A percentile compares a stretch with the other conserved stretches of the same genome.
phyloP scores from a whole-genome alignment of 75 land plant species.

The Gnetum montanum region DNA sequence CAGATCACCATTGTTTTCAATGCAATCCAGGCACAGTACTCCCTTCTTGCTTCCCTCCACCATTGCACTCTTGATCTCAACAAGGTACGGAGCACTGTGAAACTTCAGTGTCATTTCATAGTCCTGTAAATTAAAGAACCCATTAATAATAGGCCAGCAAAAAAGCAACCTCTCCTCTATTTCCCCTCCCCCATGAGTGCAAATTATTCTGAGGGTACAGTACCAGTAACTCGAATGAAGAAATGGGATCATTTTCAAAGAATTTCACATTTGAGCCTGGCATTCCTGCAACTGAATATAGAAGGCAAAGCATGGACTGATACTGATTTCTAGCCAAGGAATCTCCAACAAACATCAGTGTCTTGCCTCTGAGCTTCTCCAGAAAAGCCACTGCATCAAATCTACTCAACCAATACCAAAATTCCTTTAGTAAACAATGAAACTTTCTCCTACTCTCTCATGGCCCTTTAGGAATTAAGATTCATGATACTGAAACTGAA shows the following conservation, averaged over 20 bases:
- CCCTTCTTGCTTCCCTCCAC: slow-evolving; percentile 13
- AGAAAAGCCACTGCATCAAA: slow-evolving; percentile 54
- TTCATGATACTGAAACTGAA: too few relatives aligned
- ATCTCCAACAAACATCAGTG: slow-evolving; percentile 77
- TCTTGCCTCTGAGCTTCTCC: slow-evolving; percentile 46
- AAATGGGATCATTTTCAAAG: slow-evolving; percentile 14
- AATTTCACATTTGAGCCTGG: too few relatives aligned
- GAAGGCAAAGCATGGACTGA: slow-evolving; percentile 59
- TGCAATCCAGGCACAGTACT: slow-evolving; percentile 41
- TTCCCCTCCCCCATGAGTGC: background rate
- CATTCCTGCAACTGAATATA: slow-evolving; percentile 21
- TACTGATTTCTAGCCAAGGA: slow-evolving; percentile 71
- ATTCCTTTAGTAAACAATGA: too few relatives aligned
- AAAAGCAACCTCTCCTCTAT: background rate
- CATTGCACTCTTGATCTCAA: slow-evolving; percentile 21
- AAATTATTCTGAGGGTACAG: background rate
- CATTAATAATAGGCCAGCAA: background rate
- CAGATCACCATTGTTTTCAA: slow-evolving; percentile 23
- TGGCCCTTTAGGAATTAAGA: too few relatives aligned
- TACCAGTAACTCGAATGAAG: background rate
- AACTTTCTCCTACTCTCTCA: too few relatives aligned
- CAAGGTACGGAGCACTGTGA: slow-evolving; percentile 44
- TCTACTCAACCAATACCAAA: slow-evolving; percentile 17
- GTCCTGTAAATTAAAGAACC: slow-evolving; percentile 26
- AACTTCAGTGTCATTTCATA: slow-evolving; percentile 29